phyloP scores from a whole-genome alignment of 768 basidiomycete species.

The Lanmaoa pseudosensibilis region DNA sequence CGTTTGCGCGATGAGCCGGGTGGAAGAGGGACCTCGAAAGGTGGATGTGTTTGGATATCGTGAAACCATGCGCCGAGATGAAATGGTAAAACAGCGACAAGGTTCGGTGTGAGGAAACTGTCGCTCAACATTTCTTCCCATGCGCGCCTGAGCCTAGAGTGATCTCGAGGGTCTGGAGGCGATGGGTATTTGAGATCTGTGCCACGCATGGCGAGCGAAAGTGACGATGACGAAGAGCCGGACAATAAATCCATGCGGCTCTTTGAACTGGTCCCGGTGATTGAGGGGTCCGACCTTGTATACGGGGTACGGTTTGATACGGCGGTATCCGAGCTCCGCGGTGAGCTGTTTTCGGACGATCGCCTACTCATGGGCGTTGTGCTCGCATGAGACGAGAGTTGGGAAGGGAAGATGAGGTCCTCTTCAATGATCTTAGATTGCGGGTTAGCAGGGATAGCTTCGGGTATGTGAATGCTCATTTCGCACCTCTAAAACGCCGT shows the following conservation, averaged over 20 bases:
- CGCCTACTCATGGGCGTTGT: slow-evolving; percentile 2
- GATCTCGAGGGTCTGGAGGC: slow-evolving; percentile 54
- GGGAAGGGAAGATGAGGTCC: slow-evolving; percentile 66
- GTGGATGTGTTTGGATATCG: slow-evolving; percentile 50
- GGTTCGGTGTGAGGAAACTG: slow-evolving; percentile 53
- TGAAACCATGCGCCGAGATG: slow-evolving; percentile 60
- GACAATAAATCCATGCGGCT: slow-evolving; percentile 12
- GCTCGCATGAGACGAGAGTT: slow-evolving; percentile 9
- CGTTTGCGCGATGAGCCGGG: slow-evolving; percentile 42
- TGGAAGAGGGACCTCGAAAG: slow-evolving; percentile 55
- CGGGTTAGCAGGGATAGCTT: slow-evolving; percentile 4
- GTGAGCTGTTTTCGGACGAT: slow-evolving; percentile 26
- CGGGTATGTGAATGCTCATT: not conserved
- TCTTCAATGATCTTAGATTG: slow-evolving; percentile 66
- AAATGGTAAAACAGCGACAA: slow-evolving; percentile 63
- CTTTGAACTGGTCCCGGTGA: slow-evolving; percentile 15
- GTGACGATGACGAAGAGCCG: slow-evolving; percentile 19
- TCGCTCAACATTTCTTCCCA: slow-evolving; percentile 68
- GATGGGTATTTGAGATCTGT: slow-evolving; percentile 10
- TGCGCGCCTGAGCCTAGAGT: slow-evolving; percentile 56
- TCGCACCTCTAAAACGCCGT: slow-evolving; percentile 63
- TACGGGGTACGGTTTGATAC: slow-evolving; percentile 19
- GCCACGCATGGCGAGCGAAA: slow-evolving; percentile 22
- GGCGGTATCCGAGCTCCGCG: slow-evolving; percentile 30
- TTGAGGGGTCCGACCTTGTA: slow-evolving; percentile 26